Conservation (phyloP, 1,284 basidiomycete genomes). For the Trichosporon inkin region DNA sequence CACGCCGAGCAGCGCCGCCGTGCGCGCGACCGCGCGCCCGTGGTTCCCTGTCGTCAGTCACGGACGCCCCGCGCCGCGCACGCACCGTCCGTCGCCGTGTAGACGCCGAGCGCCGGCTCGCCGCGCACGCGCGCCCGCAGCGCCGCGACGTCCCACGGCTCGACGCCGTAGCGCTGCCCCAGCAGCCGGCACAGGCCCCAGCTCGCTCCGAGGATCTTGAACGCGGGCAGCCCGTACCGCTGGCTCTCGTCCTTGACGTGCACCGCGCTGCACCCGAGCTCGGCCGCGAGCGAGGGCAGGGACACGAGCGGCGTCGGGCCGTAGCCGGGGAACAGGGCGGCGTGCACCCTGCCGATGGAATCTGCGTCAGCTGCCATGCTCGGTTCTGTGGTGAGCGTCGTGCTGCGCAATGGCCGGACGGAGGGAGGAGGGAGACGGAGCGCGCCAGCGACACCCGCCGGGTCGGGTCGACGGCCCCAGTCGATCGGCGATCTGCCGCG, state of each 20-base stretch:
- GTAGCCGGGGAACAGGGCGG: slow-evolving; percentile 18
- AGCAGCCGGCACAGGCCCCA: slow-evolving; percentile 16
- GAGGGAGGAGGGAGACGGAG: too few species aligned
- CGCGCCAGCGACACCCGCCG: too few species aligned
- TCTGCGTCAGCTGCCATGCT: too few species aligned
- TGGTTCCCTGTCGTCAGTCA: slow-evolving; percentile 21
- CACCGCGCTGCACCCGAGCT: slow-evolving; percentile 16
- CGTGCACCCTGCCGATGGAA: slow-evolving; percentile 12
- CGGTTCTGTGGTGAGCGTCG: slow-evolving; percentile 6
- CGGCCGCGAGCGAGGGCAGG: slow-evolving; percentile 9
- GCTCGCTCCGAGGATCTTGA: slow-evolving; percentile 25
- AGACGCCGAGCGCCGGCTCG: slow-evolving; percentile 11
- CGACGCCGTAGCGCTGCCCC: slow-evolving; percentile 15
- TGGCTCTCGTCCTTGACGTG: slow-evolving; percentile 23
- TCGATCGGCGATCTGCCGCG: too few species aligned
- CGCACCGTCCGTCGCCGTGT: slow-evolving; percentile 22
- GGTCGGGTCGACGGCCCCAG: too few species aligned
- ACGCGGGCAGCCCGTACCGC: slow-evolving; percentile 23
- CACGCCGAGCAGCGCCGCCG: slow-evolving; percentile 14
- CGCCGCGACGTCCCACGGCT: slow-evolving; percentile 17
- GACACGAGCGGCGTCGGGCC: slow-evolving; percentile 17
- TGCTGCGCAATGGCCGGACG: too few species aligned
- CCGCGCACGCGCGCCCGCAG: background rate
- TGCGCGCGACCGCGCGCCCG: slow-evolving; percentile 20
- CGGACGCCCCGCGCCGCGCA: too few species aligned